phyloP scores from a whole-genome alignment of 1,284 basidiomycete species.

The Heterobasidion occidentale region DNA sequence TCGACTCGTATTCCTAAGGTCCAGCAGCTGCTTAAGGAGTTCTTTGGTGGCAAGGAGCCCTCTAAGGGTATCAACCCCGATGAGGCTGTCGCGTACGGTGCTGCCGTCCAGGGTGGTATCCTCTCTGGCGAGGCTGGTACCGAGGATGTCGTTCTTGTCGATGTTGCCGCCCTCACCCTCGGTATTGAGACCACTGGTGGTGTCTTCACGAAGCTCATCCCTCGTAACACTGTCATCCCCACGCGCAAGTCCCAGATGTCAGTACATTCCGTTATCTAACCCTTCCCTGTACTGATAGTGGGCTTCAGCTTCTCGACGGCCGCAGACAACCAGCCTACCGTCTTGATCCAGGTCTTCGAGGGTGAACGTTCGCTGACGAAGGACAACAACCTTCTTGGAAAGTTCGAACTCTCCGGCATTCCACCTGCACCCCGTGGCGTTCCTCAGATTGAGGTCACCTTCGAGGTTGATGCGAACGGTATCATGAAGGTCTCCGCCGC shows the following conservation, averaged over 20 bases:
- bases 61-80: slow-evolving; percentile 89
- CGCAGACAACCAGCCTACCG: slow-evolving; percentile 90
- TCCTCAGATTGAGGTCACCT: slow-evolving; percentile 91
- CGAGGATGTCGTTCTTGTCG: slow-evolving; percentile 87
- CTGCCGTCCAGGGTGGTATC: slow-evolving; percentile 80
- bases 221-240: slow-evolving; percentile 96
- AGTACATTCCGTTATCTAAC: slow-evolving; percentile 14
- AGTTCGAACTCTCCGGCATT: slow-evolving; percentile 90
- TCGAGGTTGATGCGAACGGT: slow-evolving; percentile 92
- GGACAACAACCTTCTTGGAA: slow-evolving; percentile 97
- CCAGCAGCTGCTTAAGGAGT: slow-evolving; percentile 93
- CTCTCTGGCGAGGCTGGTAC: slow-evolving; percentile 83
- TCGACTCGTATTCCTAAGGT: slow-evolving; percentile 99
- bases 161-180: slow-evolving; percentile 90
- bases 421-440: slow-evolving; percentile 94
- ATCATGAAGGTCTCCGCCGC: slow-evolving; percentile 84
- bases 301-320: slow-evolving; percentile 84
- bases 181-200: slow-evolving; percentile 99
- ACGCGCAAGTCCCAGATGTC: slow-evolving; percentile 96
- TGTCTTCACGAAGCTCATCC: slow-evolving; percentile 96
- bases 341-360: slow-evolving; percentile 89
- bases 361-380: slow-evolving; percentile 94
- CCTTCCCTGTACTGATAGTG: neutral
- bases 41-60: slow-evolving; percentile 82
- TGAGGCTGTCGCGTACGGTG: slow-evolving; percentile 70